Conservation (phyloP, 768 basidiomycete genomes). For the Lactarius hatsudake region DNA sequence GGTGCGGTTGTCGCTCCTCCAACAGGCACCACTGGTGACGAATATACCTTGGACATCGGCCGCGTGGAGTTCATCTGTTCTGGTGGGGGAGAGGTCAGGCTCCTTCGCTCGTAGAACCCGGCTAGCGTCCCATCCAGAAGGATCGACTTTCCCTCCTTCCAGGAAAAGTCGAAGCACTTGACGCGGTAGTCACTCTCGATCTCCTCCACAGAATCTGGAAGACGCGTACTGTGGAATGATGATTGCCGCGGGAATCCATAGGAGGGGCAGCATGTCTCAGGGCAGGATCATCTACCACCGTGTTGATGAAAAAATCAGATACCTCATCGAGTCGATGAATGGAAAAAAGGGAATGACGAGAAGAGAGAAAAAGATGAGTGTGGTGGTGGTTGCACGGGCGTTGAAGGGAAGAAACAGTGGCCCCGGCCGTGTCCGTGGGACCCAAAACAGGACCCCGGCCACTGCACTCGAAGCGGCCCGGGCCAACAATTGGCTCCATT, state of each 20-base stretch:
- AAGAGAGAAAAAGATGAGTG: constrained; percentile 28
- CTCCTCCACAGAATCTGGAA: constrained; percentile 29
- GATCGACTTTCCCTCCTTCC: constrained; percentile 73
- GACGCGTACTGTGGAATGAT: no score
- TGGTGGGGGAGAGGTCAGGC: constrained; percentile 44
- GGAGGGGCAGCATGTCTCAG: background rate
- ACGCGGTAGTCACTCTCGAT: constrained; percentile 59
- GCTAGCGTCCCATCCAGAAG: constrained; percentile 72
- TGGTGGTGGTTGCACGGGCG: constrained; percentile 6
- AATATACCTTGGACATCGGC: constrained; percentile 48
- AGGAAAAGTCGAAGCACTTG: constrained; percentile 80
- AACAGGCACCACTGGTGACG: constrained; percentile 62
- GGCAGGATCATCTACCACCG: constrained; percentile 73
- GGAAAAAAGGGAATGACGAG: constrained; percentile 51
- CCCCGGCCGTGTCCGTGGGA: background rate
- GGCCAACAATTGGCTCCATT: background rate
- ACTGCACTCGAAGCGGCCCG: background rate
- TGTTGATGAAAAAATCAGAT: constrained; percentile 69
- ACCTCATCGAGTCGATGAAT: constrained; percentile 83
- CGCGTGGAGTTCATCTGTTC: constrained; percentile 51
- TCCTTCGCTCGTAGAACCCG: constrained; percentile 67
- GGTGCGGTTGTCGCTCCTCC: constrained; percentile 32
- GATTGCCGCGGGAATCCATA: no score
- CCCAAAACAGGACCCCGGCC: constrained; percentile 6
- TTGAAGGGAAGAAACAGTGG: background rate